phyloP scores from a whole-genome alignment of 2,329 filamentous ascomycete genomes.

The Emmonsia crescens region DNA sequence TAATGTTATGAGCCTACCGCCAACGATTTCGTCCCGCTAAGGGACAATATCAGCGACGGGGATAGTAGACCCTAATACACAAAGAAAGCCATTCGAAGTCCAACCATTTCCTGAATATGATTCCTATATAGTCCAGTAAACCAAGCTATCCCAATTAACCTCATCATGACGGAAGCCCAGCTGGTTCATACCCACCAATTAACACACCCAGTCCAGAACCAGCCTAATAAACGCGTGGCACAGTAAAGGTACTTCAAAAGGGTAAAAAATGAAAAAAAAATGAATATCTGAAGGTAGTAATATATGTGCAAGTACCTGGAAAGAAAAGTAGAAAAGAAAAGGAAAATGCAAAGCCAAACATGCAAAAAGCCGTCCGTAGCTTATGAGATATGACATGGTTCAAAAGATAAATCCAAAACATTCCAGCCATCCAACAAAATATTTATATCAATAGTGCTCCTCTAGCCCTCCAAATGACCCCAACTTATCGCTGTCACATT shows the following conservation, averaged over 20 bases:
- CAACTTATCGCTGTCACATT: conserved; percentile 42
- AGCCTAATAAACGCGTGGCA: neutral
- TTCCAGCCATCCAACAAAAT: neutral
- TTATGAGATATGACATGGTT: neutral
- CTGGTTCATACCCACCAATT: neutral
- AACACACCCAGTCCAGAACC: neutral
- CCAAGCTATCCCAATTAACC: no score
- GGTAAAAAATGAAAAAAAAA: neutral
- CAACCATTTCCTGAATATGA: no score
- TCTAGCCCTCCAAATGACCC: conserved; percentile 34
- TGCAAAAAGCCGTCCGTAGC: neutral
- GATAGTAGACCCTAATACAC: no score
- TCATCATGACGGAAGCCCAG: no score
- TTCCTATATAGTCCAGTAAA: no score
- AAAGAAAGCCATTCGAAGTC: no score
- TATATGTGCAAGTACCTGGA: neutral
- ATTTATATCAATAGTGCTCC: conserved; percentile 31
- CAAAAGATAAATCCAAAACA: neutral
- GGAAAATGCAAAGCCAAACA: neutral
- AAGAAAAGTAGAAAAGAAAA: neutral
- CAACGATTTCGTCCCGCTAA: no score
- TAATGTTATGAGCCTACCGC: no score
- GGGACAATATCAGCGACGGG: no score
- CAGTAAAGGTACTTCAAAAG: neutral
- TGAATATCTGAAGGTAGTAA: neutral